A percentile compares a stretch with the other conserved stretches of the same genome.
phyloP scores from a whole-genome alignment of 768 basidiomycete species.

The Cystofilobasidium ferigula region DNA sequence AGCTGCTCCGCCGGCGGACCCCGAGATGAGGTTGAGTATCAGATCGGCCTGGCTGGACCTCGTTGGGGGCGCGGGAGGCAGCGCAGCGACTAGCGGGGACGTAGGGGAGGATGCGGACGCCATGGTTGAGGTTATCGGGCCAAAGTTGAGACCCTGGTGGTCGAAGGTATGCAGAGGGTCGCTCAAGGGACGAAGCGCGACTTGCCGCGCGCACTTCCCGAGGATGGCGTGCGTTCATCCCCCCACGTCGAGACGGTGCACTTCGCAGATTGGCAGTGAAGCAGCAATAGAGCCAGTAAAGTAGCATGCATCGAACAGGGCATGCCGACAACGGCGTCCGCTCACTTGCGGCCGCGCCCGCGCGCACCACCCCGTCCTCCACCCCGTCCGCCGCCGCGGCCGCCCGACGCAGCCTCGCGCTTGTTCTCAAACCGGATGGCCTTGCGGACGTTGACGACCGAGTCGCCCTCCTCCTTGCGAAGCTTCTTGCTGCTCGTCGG shows the following conservation, averaged over 20 bases:
- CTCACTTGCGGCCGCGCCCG: conserved; percentile 19
- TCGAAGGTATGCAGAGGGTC: background rate
- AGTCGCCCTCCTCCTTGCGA: conserved; percentile 41
- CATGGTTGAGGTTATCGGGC: background rate
- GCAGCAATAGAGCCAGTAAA: too few species aligned
- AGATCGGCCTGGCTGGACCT: conserved; percentile 11
- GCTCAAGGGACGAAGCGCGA: too few species aligned
- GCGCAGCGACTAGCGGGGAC: background rate
- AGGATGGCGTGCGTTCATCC: too few species aligned
- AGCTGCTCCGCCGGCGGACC: conserved; percentile 15
- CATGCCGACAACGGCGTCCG: background rate
- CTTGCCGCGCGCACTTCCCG: too few species aligned
- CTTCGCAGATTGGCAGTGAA: too few species aligned
- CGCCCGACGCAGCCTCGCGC: conserved; percentile 53
- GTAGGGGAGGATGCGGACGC: conserved; percentile 12
- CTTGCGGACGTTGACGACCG: conserved; percentile 72
- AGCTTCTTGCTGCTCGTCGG: conserved; percentile 53
- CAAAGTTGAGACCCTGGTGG: background rate
- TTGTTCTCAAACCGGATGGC: conserved; percentile 67
- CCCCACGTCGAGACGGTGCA: too few species aligned
- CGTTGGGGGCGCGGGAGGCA: background rate
- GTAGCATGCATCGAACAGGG: background rate
- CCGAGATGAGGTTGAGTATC: conserved; percentile 17
- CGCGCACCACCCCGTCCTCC: conserved; percentile 30
- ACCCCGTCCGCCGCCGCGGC: conserved; percentile 40